These are phyloP conservation scores for Lactifluus piperatus DNA, from an alignment of 768 basidiomycete genomes.

Conservation along the genomic window DNA sequence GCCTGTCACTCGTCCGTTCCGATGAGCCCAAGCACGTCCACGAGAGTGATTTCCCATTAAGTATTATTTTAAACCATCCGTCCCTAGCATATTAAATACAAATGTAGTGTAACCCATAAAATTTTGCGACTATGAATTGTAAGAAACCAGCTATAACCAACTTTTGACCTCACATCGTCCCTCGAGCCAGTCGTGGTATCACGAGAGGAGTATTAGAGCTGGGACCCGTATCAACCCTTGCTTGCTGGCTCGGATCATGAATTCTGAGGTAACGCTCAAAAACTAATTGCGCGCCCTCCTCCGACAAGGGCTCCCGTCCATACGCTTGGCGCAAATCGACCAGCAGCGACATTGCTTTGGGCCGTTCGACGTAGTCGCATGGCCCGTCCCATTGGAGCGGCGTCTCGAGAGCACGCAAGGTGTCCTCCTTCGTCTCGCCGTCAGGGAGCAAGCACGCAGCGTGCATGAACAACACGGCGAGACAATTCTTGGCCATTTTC, in stretches of 20 bases:
- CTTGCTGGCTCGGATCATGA: neutral
- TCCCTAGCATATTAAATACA: too few species aligned
- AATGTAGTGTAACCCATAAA: too few species aligned
- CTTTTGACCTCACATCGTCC: too few species aligned
- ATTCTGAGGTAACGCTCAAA: neutral
- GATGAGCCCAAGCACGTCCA: too few species aligned
- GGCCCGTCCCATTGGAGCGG: neutral
- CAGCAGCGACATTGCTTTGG: neutral
- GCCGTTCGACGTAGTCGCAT: neutral
- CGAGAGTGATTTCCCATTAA: too few species aligned
- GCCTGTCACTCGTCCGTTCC: too few species aligned
- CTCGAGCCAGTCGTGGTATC: neutral
- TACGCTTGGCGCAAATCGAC: neutral
- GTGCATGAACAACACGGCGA: conserved; percentile 11
- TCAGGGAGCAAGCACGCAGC: conserved; percentile 7
- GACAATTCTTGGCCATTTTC: neutral
- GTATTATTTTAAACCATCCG: too few species aligned
- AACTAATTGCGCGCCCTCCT: neutral
- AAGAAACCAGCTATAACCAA: too few species aligned
- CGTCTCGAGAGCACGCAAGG: neutral
- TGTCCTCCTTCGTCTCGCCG: neutral
- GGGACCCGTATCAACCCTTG: too few species aligned
- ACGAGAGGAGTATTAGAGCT: neutral
- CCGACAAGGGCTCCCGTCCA: neutral
- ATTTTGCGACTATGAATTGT: too few species aligned